Percentiles rank a stretch among this genome's conserved stretches.
phyloP scores from a whole-genome alignment of 805 yeast genomes.

The Isabelozyma gotoi region DNA sequence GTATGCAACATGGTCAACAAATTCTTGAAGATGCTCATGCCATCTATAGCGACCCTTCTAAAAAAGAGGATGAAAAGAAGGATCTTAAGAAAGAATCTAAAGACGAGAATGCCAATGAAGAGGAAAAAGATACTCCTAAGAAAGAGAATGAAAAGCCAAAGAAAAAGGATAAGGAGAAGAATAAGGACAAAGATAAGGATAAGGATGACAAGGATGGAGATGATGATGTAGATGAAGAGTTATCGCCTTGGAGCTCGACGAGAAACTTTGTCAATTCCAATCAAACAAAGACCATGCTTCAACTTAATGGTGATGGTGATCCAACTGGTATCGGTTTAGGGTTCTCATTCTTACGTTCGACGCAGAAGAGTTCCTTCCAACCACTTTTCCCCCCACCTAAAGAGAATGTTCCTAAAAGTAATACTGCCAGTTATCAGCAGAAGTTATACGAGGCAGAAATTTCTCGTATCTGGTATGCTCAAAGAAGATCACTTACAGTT shows the following conservation, averaged over 20 bases:
- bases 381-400: constrained; percentile 37
- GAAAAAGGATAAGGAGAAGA: constrained; percentile 20
- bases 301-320: constrained; percentile 91
- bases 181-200: constrained; percentile 14
- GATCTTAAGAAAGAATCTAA: constrained; percentile 26
- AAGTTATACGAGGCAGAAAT: constrained; percentile 90
- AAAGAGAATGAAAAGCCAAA: constrained; percentile 21
- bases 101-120: constrained; percentile 41
- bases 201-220: constrained; percentile 35
- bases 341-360: constrained; percentile 81
- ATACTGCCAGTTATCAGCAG: constrained; percentile 62
- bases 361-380: constrained; percentile 91
- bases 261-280: constrained; percentile 90
- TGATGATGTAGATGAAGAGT: constrained; percentile 73
- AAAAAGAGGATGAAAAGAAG: constrained; percentile 21
- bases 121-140: constrained; percentile 39
- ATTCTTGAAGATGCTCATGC: constrained; percentile 76
- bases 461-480: constrained; percentile 84
- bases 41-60: constrained; percentile 36
- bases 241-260: constrained; percentile 93
- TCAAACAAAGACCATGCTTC: constrained; percentile 96
- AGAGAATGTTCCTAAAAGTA: constrained; percentile 38
- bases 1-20: constrained; percentile 94
- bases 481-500: constrained; percentile 55
- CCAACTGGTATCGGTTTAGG: constrained; percentile 91